Base-by-base conservation (phyloP, 1,284 basidiomycete genomes). In the Chiua sp. region DNA sequence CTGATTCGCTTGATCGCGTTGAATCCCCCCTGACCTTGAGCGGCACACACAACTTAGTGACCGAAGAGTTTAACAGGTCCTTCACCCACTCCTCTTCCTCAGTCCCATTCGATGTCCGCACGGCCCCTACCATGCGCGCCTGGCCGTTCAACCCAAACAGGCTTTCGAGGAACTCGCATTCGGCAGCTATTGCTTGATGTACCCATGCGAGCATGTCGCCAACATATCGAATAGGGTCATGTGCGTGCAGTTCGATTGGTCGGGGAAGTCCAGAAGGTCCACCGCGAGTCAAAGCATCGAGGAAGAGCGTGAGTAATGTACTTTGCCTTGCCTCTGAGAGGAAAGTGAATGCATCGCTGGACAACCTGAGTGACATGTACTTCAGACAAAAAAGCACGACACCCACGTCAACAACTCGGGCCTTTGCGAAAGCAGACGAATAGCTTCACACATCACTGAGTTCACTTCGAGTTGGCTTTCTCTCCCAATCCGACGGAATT, bases 181-280 rank as follows among this genome's bases (percentile, higher is more conserved):
- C 97, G 5, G 90, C 91, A 1, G 97, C 97, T 60, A 98, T 95
- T 0, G 92, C 86, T 62, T 99, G 98, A 76, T 99, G 97, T 2
- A 98, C 90, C 97, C 97, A 99, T 0, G 96, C 97, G 6, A 99
- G 87, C 94, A 99, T 98, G 74, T 98, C 97, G 22, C 97, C 96
- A 18, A 98, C 90, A 73, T 99, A 99, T 30, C 97, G 88, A 63
- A 95, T 84, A 0, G 97, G 96, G 73, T 99, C 97, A 70, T 99
- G 97, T 0, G 97, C 97, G 71, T 98, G 96, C 4, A 98, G 82
- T 75, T 99, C 97, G 64, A 99, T 98, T 0, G 97, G 96, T 4
- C 96, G 87, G 0, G 96, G 94, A 2, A 95, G 80, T 30, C 94
- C 93, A 39, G 90, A 89, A 0, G 93, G 93, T 0, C 94, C 94